Evolutionary conservation across 129 eudicot species (phyloP).

Genomic region (Dittrichia graveolens): DNA sequence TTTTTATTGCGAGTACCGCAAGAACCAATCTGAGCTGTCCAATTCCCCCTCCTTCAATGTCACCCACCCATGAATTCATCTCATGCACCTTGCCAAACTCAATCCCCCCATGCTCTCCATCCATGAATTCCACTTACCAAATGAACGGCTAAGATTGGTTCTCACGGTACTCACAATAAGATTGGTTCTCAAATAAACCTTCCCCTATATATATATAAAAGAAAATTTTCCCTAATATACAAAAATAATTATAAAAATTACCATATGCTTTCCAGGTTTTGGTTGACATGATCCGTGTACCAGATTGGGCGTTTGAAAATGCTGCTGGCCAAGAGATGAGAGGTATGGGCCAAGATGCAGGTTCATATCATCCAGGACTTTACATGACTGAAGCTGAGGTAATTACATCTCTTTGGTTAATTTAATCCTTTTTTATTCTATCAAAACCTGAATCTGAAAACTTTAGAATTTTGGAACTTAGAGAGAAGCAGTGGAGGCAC

Average conservation of each 20-base stretch:
- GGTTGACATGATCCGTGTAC: constrained; percentile 84
- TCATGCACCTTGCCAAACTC: too few relatives aligned
- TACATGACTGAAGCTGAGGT: constrained; percentile 92
- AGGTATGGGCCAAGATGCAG: constrained; percentile 90
- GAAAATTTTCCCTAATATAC: neutral
- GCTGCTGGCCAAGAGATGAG: constrained; percentile 97
- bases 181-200: too few relatives aligned
- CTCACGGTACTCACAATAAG: too few relatives aligned
- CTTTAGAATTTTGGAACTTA: constrained; percentile 28
- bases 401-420: neutral
- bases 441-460: neutral
- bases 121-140: too few relatives aligned
- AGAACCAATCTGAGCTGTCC: too few relatives aligned
- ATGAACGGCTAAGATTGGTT: too few relatives aligned
- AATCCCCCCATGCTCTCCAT: too few relatives aligned
- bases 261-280: constrained; percentile 49
- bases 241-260: neutral
- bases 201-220: neutral
- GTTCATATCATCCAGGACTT: constrained; percentile 79
- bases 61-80: too few relatives aligned
- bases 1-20: too few relatives aligned
- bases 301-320: constrained; percentile 83
- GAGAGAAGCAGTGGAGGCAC: constrained; percentile 99
- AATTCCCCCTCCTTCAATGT: too few relatives aligned
- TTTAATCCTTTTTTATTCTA: neutral